Evolutionary conservation across 306 rosid genomes (phyloP).

Genomic region (Dalbergia cultrata): DNA sequence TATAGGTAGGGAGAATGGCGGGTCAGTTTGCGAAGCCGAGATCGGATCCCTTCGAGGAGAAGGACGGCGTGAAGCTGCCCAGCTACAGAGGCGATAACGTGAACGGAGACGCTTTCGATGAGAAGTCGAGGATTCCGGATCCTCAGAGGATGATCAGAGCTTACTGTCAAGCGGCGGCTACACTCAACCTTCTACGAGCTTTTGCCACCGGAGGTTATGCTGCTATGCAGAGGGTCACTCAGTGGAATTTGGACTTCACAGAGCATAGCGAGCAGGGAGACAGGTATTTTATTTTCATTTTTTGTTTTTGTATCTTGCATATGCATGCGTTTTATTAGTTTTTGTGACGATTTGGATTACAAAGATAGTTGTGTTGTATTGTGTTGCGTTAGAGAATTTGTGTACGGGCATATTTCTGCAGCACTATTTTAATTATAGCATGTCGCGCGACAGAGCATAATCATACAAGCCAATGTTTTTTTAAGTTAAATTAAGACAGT

Average conservation of each 20-base stretch:
- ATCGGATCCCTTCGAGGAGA: constrained; percentile 93
- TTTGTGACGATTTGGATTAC: neutral
- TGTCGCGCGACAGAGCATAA: neutral
- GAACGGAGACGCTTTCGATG: constrained; percentile 89
- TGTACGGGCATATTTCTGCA: neutral
- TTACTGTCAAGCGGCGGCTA: constrained; percentile 95
- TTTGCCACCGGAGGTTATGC: constrained; percentile 99
- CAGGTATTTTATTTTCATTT: constrained; percentile 54
- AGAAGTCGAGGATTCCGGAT: constrained; percentile 87
- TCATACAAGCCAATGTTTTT: neutral
- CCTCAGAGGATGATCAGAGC: constrained; percentile 97
- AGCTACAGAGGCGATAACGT: constrained; percentile 98
- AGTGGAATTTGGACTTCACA: constrained; percentile 98
- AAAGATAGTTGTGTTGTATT: neutral
- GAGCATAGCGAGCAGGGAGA: constrained; percentile 96
- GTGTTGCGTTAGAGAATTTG: neutral
- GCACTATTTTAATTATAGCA: neutral
- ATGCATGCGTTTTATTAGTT: neutral
- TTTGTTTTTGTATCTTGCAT: neutral
- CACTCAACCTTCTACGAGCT: constrained; percentile 88
- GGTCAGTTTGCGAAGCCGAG: constrained; percentile 99
- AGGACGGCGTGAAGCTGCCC: constrained; percentile 89
- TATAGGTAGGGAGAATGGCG: constrained; percentile 97
- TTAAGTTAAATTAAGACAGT: neutral
- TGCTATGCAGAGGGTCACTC: constrained; percentile 97